These are phyloP conservation scores for Phylloporus rhodoxanthus DNA, from an alignment of 768 basidiomycete genomes.

Conservation along the genomic window DNA sequence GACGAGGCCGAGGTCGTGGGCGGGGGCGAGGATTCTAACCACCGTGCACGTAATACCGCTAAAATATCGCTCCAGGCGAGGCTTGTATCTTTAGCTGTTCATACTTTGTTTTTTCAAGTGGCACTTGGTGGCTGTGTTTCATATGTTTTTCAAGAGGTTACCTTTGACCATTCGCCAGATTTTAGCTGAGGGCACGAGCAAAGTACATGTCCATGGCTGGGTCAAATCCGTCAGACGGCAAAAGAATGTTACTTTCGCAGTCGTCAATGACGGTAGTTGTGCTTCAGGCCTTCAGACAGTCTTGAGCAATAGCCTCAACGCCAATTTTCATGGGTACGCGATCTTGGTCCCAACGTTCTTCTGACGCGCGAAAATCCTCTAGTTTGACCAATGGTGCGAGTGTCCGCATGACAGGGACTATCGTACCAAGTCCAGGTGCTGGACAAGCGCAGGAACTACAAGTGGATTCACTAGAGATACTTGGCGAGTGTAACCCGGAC, in stretches of 20 bases:
- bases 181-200: slow-evolving; percentile 18
- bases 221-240: slow-evolving; percentile 80
- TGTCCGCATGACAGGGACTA: slow-evolving; percentile 43
- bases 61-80: slow-evolving; percentile 20
- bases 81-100: slow-evolving; percentile 17
- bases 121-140: slow-evolving; percentile 22
- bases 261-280: slow-evolving; percentile 76
- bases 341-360: neutral
- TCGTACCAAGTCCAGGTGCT: slow-evolving; percentile 42
- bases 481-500: slow-evolving; percentile 57
- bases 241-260: slow-evolving; percentile 83
- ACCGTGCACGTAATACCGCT: slow-evolving; percentile 14
- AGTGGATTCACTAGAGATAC: slow-evolving; percentile 41
- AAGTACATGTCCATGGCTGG: slow-evolving; percentile 66
- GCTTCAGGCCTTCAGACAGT: slow-evolving; percentile 73
- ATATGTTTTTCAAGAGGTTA: slow-evolving; percentile 27
- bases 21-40: slow-evolving; percentile 39
- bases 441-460: slow-evolving; percentile 50
- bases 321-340: slow-evolving; percentile 17
- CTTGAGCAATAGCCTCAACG: slow-evolving; percentile 34
- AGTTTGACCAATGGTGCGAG: slow-evolving; percentile 53
- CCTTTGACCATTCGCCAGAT: slow-evolving; percentile 35
- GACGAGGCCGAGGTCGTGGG: slow-evolving; percentile 51
- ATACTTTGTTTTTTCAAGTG: slow-evolving; percentile 1
- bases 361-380: slow-evolving; percentile 4